A percentile compares a stretch with the other conserved stretches of the same genome.
Conservation (phyloP, 2,329 filamentous ascomycete species). For the Penicillium digitatum region DNA sequence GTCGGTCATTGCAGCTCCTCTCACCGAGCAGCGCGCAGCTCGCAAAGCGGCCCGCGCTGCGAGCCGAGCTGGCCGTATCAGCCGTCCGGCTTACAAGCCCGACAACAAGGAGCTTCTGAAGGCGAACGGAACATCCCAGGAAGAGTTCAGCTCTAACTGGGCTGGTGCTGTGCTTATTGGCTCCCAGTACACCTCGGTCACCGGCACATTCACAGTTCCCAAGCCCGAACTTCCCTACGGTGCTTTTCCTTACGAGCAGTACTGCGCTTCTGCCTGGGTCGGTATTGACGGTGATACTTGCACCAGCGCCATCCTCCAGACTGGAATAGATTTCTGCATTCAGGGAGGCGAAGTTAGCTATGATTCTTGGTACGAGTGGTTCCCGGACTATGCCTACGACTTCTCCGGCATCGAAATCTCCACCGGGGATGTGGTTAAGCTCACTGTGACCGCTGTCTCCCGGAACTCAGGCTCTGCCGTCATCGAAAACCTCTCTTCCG, state of each 20-base stretch:
- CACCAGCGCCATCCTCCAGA: conserved; percentile 52
- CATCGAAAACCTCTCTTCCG: conserved; percentile 49
- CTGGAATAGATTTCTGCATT: conserved; percentile 53
- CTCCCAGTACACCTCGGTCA: conserved; percentile 49
- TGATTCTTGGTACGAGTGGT: conserved; percentile 60
- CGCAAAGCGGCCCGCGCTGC: conserved; percentile 28
- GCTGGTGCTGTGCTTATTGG: conserved; percentile 54
- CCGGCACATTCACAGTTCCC: conserved; percentile 52
- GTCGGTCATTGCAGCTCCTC: conserved; percentile 47
- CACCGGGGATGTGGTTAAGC: conserved; percentile 42
- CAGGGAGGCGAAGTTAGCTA: conserved; percentile 41
- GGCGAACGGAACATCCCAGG: conserved; percentile 39
- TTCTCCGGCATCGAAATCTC: conserved; percentile 46
- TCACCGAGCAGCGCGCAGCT: conserved; percentile 35
- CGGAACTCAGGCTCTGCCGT: conserved; percentile 41
- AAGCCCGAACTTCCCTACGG: conserved; percentile 40
- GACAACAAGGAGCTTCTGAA: conserved; percentile 24
- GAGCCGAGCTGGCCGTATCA: conserved; percentile 25
- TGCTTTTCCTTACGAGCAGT: conserved; percentile 29
- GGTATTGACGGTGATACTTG: conserved; percentile 58
- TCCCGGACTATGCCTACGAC: conserved; percentile 52
- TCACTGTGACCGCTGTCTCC: conserved; percentile 41
- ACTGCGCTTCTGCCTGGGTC: conserved; percentile 54
- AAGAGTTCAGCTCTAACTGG: conserved; percentile 54
- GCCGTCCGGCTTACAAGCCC: conserved; percentile 29